Evolutionary conservation across 179 eudicot genomes (phyloP).

Genomic region (Dionaea muscipula): DNA sequence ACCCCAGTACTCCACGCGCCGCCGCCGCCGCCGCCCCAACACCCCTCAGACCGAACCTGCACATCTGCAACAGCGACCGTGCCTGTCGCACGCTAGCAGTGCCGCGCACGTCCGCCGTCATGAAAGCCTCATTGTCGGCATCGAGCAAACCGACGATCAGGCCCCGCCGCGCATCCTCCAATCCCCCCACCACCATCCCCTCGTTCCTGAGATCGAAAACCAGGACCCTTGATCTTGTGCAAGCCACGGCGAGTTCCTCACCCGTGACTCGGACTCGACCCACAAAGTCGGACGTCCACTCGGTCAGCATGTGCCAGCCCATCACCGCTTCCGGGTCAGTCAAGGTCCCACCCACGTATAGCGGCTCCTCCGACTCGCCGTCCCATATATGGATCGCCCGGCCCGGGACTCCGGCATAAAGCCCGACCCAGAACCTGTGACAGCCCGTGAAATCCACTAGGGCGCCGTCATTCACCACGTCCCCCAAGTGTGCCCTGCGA

Average conservation of each 20-base stretch:
- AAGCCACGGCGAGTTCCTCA: slow-evolving; percentile 47
- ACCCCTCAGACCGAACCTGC: slow-evolving; percentile 35
- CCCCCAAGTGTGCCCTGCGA: slow-evolving; percentile 51
- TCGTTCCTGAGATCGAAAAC: slow-evolving; percentile 40
- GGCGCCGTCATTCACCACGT: slow-evolving; percentile 69
- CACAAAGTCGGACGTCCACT: slow-evolving; percentile 35
- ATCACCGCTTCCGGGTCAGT: slow-evolving; percentile 72
- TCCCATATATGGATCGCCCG: slow-evolving; percentile 75
- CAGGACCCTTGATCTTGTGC: slow-evolving; percentile 37
- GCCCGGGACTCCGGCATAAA: slow-evolving; percentile 87
- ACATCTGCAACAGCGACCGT: slow-evolving; percentile 31
- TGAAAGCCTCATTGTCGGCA: slow-evolving; percentile 21
- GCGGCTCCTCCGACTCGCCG: slow-evolving; percentile 40
- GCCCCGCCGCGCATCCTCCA: slow-evolving; percentile 25
- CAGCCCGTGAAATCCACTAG: slow-evolving; percentile 72
- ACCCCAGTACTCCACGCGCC: slow-evolving; percentile 38
- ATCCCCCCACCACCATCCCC: slow-evolving; percentile 21
- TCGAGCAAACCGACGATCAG: slow-evolving; percentile 51
- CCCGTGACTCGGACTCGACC: slow-evolving; percentile 55
- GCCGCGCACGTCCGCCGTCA: slow-evolving; percentile 40
- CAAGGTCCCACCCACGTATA: slow-evolving; percentile 51
- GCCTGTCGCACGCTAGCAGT: slow-evolving; percentile 37
- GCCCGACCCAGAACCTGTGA: slow-evolving; percentile 77
- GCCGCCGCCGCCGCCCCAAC: slow-evolving; percentile 5
- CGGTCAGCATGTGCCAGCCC: slow-evolving; percentile 83